Evolutionary conservation across 345 rosid genomes (phyloP), one percentile per base, ranked within the genome.

Genomic region (Mallotus nudiflorus): DNA sequence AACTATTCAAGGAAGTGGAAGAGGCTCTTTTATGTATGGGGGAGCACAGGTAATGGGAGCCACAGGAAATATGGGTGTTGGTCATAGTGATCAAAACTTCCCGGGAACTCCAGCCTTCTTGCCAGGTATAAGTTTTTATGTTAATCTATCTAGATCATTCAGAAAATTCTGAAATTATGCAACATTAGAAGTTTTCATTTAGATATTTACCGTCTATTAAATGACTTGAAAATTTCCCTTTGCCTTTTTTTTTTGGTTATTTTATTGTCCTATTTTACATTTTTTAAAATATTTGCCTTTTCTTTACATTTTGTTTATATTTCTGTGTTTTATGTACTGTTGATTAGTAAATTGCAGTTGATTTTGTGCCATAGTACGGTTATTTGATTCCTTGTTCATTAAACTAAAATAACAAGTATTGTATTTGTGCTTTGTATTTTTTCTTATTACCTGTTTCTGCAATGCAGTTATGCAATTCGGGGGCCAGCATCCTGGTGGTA

Each of bases 401-500:
- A 53, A 42, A 28, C 18, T 5, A 16, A 42, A 9, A 15, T 65
- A 19, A 33, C 4, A 0, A 6, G 25, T 22, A 5, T 48, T 11
- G 10, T 16, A 22, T 33, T 20, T 35, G 31, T 56, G 67, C 42
- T 60, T 24, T n/a, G 66, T 61, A 54, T 0, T 13, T 29, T 27
- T 29, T 55, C 19, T 66, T 9, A 39, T 58, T 27, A 61, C 74
- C 50, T 56, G 71, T 58, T 33, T 72, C 9, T 81, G 70, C 33
- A 62, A 25, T 76, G 80, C 80, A 88, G 96, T 94, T 71, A 87
- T 94, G 97, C 98, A 90, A 77, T 86, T 94, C 72, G 87, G 94
- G 37, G 90, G 91, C 50, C 98, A 93, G 92, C 98, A 89, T 68
- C 87, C 94, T 73, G 85, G 91, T 71, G 88, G 93, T 35, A 70